A percentile compares a stretch with the other conserved stretches of the same genome.
phyloP scores from a whole-genome alignment of 768 basidiomycete species.

The Cystofilobasidium capitatum region DNA sequence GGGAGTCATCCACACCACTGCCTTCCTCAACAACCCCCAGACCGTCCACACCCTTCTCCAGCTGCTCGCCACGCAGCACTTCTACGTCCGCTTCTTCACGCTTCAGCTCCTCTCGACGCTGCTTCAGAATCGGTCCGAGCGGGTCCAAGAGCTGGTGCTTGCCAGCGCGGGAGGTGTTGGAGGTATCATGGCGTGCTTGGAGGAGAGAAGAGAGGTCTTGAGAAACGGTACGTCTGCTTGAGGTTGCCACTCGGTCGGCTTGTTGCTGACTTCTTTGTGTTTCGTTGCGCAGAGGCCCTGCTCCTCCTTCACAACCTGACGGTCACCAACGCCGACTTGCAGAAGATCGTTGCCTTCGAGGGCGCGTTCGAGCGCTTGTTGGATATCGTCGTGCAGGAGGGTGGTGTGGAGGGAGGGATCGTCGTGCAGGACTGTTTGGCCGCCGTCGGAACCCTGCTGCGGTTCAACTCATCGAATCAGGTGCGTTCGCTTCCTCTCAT shows the following conservation, averaged over 20 bases:
- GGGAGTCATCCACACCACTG: conserved; percentile 76
- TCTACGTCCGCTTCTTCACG: conserved; percentile 75
- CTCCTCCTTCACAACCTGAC: conserved; percentile 70
- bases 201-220: conserved; percentile 80
- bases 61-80: conserved; percentile 61
- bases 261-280: background rate
- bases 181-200: conserved; percentile 56
- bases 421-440: conserved; percentile 75
- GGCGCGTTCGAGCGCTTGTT: conserved; percentile 95
- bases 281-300: conserved; percentile 56
- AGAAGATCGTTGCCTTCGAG: conserved; percentile 92
- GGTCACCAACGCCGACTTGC: conserved; percentile 81
- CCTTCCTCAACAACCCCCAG: conserved; percentile 57
- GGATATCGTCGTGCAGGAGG: conserved; percentile 73
- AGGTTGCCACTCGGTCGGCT: background rate
- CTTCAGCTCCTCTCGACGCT: conserved; percentile 72
- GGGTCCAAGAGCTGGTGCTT: conserved; percentile 83
- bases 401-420: conserved; percentile 82
- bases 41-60: conserved; percentile 62
- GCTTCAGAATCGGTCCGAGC: conserved; percentile 67
- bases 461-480: conserved; percentile 92
- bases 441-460: conserved; percentile 73
- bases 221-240: conserved; percentile 57
- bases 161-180: conserved; percentile 66
- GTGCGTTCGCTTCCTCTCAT: conserved; percentile 43